Conservation (phyloP, 179 eudicot species). For the Silene coronaria region DNA sequence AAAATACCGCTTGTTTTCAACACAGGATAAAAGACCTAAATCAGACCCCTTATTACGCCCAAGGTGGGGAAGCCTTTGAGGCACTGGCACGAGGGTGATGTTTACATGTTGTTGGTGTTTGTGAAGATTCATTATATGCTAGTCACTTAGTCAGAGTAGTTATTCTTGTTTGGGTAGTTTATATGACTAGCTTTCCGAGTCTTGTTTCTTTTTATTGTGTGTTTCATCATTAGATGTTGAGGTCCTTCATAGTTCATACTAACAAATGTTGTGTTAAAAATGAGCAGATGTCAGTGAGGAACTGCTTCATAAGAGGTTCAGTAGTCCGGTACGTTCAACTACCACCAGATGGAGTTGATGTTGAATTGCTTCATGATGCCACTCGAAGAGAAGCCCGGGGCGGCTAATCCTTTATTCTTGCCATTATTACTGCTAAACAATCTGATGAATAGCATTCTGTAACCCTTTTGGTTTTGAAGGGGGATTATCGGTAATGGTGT, state of each 20-base stretch:
- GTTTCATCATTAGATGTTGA: neutral
- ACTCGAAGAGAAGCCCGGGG: constrained; percentile 98
- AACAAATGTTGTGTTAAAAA: neutral
- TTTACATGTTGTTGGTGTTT: too few relatives aligned
- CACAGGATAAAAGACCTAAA: too few relatives aligned
- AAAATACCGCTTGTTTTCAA: too few relatives aligned
- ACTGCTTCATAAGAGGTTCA: constrained; percentile 96
- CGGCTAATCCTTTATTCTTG: constrained; percentile 34
- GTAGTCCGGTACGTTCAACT: constrained; percentile 92
- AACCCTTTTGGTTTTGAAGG: constrained; percentile 10
- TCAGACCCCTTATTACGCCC: too few relatives aligned
- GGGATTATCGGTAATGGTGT: neutral
- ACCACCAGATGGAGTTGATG: constrained; percentile 91
- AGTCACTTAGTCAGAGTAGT: too few relatives aligned
- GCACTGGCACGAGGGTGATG: too few relatives aligned
- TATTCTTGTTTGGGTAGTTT: too few relatives aligned
- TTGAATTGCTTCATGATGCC: constrained; percentile 96
- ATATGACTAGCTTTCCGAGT: neutral
- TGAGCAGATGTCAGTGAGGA: constrained; percentile 83
- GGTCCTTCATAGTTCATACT: neutral
- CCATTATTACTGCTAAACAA: constrained; percentile 1
- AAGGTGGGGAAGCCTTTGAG: too few relatives aligned
- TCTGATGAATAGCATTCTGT: constrained; percentile 5
- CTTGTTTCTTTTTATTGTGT: neutral
- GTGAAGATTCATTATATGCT: too few relatives aligned